Base-by-base conservation (phyloP, 2,329 filamentous ascomycete genomes). In the Chaetomiaceae sp. region DNA sequence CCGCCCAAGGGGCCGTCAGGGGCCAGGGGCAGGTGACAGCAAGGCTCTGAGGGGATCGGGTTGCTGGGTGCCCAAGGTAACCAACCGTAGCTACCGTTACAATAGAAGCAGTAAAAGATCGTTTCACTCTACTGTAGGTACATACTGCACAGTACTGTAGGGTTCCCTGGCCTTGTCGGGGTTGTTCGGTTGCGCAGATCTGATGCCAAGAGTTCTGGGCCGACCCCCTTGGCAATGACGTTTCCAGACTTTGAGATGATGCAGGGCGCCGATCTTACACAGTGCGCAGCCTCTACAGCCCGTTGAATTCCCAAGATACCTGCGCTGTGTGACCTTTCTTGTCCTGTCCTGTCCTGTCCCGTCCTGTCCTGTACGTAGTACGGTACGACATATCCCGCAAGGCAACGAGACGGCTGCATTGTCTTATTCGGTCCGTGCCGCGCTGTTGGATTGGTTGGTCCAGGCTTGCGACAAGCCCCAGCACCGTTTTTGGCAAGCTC, bases 1-100 rank as follows among this genome's bases (percentile, higher is more conserved):
- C 74, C 77, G 55, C 77, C 79, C 51, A 81, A 79, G 70, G 77
- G 78, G 2, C 77, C 79, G n/a, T 75, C 75, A 58, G 73, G 70
- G 46, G 72, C 69, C 54, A 70, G 75, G 67, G 73, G 70, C 67
- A 71, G 66, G 59, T 70, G 64, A 69, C 57, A 32, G 32, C 14
- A 21, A 54, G 7, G 5, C 18, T 13, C 33, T 13, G 36, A 6
- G 25, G 29, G 23, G 30, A 18, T 42, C 13, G n/a, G 2, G 37
- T 48, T 36, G 40, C 32, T 18, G 7, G 40, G 4, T 14, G 14
- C 4, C 14, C n/a, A n/a, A n/a, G n/a, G n/a, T n/a, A n/a, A n/a
- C n/a, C n/a, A n/a, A n/a, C n/a, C 25, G 14, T 50, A 36, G 36
- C 46, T 49, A 20, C 44, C 8, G n/a, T 34, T 37, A 25, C 16